Percentiles rank a stretch among this genome's conserved stretches.
Conservation (phyloP, 2,329 filamentous ascomycete species). For the Fusarium compactum region DNA sequence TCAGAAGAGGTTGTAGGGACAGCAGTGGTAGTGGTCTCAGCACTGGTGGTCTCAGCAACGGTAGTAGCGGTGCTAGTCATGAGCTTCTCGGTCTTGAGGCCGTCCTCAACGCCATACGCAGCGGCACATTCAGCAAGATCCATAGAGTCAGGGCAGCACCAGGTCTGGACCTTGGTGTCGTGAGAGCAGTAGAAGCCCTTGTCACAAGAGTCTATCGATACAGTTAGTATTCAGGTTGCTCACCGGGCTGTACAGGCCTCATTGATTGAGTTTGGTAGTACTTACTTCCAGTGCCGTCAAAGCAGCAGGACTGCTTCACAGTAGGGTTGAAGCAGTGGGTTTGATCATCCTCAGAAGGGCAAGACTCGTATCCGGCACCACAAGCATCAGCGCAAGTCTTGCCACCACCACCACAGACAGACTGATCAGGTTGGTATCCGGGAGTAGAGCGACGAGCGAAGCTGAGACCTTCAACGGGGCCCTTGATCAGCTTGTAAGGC, state of each 20-base stretch:
- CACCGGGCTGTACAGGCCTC: background rate
- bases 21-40: constrained; percentile 14
- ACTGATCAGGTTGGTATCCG: constrained; percentile 64
- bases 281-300: constrained; percentile 68
- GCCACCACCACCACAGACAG: constrained; percentile 60
- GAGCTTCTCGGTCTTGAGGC: constrained; percentile 55
- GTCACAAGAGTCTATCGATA: constrained; percentile 67
- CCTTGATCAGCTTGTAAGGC: constrained; percentile 55
- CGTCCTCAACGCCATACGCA: constrained; percentile 62
- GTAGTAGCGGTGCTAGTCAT: constrained; percentile 45
- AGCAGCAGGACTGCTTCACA: constrained; percentile 68
- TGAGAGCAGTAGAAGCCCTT: constrained; percentile 72
- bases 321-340: constrained; percentile 70
- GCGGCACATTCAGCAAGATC: constrained; percentile 66
- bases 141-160: constrained; percentile 71
- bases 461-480: constrained; percentile 55
- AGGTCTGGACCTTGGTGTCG: constrained; percentile 62
- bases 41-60: constrained; percentile 27
- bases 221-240: constrained; percentile 25
- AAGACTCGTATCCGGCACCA: constrained; percentile 62
- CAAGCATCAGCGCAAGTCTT: constrained; percentile 67
- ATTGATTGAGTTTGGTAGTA: constrained; percentile 33
- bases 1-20: constrained; percentile 44
- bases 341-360: constrained; percentile 61
- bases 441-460: constrained; percentile 58